These are phyloP conservation scores for Prunus mume DNA, from an alignment of 306 rosid genomes.

Conservation along the genomic window DNA sequence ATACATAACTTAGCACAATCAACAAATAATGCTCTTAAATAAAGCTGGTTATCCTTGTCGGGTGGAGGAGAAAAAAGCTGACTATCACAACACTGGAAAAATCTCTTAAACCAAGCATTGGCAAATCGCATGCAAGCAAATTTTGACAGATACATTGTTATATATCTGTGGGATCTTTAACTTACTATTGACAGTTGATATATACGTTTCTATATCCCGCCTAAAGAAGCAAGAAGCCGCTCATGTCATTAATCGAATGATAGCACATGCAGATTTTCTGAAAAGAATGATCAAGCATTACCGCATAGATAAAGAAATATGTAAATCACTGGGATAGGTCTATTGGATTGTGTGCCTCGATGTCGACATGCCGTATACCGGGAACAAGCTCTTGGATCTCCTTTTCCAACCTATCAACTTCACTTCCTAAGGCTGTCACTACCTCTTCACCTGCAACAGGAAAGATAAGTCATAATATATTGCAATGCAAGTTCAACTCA, in stretches of 20 bases:
- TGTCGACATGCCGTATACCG: slow-evolving; percentile 91
- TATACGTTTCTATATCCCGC: not conserved
- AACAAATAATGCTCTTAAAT: not conserved
- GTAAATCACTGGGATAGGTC: slow-evolving; percentile 39
- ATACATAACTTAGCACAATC: not conserved
- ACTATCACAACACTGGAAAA: not conserved
- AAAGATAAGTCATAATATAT: not conserved
- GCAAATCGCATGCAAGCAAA: not conserved
- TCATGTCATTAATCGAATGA: not conserved
- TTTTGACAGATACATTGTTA: not conserved
- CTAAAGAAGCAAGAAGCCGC: not conserved
- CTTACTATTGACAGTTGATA: not conserved
- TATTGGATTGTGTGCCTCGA: slow-evolving; percentile 92
- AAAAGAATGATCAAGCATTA: slow-evolving; percentile 15
- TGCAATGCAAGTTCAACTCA: slow-evolving; percentile 12
- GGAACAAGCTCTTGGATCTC: slow-evolving; percentile 96
- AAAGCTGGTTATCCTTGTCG: not conserved
- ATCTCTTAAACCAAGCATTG: not conserved
- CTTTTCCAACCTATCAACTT: slow-evolving; percentile 88
- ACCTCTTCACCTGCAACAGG: slow-evolving; percentile 82
- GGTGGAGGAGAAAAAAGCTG: not conserved
- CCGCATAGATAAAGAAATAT: not conserved
- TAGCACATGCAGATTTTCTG: not conserved
- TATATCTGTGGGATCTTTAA: not conserved
- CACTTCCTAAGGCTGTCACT: slow-evolving; percentile 95